These are phyloP conservation scores for Aspergillus intermedius DNA, from an alignment of 2,329 filamentous ascomycete genomes.

Conservation along the genomic window DNA sequence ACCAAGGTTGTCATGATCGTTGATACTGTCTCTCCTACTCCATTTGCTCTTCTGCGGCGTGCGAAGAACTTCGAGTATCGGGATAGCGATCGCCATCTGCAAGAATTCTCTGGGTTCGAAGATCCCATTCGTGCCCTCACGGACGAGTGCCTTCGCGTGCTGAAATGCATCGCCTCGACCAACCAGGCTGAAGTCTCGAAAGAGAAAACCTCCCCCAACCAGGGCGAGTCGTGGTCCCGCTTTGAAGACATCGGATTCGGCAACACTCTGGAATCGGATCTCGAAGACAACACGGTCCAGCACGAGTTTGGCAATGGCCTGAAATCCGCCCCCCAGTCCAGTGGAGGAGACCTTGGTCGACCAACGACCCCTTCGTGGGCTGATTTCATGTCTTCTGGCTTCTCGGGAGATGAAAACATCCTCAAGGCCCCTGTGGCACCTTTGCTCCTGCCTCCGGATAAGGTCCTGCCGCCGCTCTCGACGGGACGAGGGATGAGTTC, in stretches of 20 bases:
- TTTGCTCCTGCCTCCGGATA: slow-evolving; percentile 80
- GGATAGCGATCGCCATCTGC: slow-evolving; percentile 76
- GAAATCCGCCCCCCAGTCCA: slow-evolving; percentile 60
- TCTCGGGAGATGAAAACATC: slow-evolving; percentile 64
- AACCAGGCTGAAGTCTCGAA: slow-evolving; percentile 77
- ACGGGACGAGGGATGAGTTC: slow-evolving; percentile 69
- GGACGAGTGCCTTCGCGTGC: slow-evolving; percentile 86
- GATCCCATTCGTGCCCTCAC: slow-evolving; percentile 84
- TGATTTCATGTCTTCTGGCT: slow-evolving; percentile 91
- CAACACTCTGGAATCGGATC: slow-evolving; percentile 62
- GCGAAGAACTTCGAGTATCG: slow-evolving; percentile 94
- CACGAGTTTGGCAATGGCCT: slow-evolving; percentile 47
- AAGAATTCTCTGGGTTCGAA: slow-evolving; percentile 79
- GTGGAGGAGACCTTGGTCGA: slow-evolving; percentile 60
- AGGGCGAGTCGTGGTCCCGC: slow-evolving; percentile 89
- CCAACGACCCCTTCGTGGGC: slow-evolving; percentile 98
- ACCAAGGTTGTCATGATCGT: slow-evolving; percentile 96
- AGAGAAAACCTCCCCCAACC: slow-evolving; percentile 65
- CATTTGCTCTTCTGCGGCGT: slow-evolving; percentile 81
- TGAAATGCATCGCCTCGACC: slow-evolving; percentile 77
- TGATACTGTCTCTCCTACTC: slow-evolving; percentile 86
- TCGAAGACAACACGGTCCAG: slow-evolving; percentile 51
- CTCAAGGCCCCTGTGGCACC: slow-evolving; percentile 54
- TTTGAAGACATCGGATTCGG: slow-evolving; percentile 95
- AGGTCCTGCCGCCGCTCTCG: slow-evolving; percentile 79